Evolutionary conservation across 2,329 filamentous ascomycete genomes (phyloP), one percentile per base, ranked within the genome.

Genomic region (Xylariaceae sp.): DNA sequence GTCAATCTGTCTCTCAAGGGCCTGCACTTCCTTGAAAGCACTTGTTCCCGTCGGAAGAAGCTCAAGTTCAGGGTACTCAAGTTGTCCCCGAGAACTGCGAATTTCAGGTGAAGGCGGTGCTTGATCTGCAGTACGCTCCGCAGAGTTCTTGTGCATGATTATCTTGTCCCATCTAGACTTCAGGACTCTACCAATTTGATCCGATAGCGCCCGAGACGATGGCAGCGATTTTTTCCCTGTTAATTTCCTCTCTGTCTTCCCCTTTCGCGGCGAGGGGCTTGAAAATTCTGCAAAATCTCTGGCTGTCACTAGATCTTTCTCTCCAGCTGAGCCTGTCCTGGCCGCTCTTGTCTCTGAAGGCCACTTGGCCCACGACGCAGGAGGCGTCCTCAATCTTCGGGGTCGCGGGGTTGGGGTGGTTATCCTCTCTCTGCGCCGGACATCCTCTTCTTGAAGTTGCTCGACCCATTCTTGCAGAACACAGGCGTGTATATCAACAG

Each of bases 21-120:
- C 67, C 41, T 68, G 57, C 5, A 70, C 46, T 40, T 71, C 68
- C 47, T 62, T 60, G 46, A 65, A 68, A 1, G 64, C 61, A 14
- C 57, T 62, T n/a, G 60, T 58, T 40, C 13, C 13, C 34, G 61
- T 65, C 6, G 68, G 67, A 38, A 68, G 59, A 34, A 70, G 61
- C 48, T 71, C 67, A 7, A 71, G 64, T 45, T 71, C 69, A 0
- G 68, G 69, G n/a, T 70, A 70, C 43, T 71, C 68, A 7, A 69
- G 42, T 50, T 50, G 61, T 34, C 14, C 57, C 50, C 16, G 55
- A 48, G 13, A 42, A 31, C 33, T 53, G n/a, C 22, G 51, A 6
- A 42, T 45, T 16, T 40, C 34, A 34, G 28, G 57, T 19, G 46
- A 31, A 19, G 48, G 39, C 10, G 46, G 42, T 14, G 45, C 51